Evolutionary conservation across 306 rosid genomes (phyloP).

Genomic region (Urtica urens): DNA sequence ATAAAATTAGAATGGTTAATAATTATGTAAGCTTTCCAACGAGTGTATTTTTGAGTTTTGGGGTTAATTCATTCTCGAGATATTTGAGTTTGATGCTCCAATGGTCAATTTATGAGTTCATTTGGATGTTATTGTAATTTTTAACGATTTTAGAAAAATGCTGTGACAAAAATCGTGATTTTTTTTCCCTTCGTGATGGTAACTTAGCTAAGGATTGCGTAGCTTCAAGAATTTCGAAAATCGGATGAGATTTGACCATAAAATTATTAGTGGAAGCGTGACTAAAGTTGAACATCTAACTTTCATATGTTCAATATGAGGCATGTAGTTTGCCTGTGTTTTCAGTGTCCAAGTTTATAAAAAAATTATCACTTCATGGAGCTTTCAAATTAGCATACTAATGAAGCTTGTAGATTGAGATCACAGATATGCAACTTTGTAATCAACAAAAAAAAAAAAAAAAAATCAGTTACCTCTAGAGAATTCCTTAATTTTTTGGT

Average conservation of each 20-base stretch:
- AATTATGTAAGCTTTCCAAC: constrained; percentile 49
- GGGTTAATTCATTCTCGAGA: constrained; percentile 14
- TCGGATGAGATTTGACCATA: constrained; percentile 20
- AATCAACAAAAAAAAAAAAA: no score
- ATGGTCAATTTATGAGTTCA: constrained; percentile 58
- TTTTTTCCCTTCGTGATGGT: background rate
- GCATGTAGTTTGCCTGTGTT: no score
- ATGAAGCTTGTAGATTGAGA: no score
- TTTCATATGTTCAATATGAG: constrained; percentile 15
- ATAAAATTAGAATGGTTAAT: constrained; percentile 21
- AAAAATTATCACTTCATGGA: no score
- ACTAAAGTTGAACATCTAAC: constrained; percentile 50
- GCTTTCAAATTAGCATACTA: no score
- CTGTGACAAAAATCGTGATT: background rate
- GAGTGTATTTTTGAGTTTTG: constrained; percentile 3
- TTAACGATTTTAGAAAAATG: constrained; percentile 26
- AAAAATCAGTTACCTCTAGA: no score
- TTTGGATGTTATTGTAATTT: constrained; percentile 40
- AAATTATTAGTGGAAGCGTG: constrained; percentile 16
- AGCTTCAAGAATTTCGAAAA: constrained; percentile 29
- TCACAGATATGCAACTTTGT: no score
- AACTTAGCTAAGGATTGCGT: constrained; percentile 30
- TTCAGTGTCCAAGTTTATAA: no score
- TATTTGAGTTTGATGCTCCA: constrained; percentile 33
- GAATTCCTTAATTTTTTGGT: no score